phyloP scores from a whole-genome alignment of 371 early-diverging fungal species.

The Circinella umbellata region DNA sequence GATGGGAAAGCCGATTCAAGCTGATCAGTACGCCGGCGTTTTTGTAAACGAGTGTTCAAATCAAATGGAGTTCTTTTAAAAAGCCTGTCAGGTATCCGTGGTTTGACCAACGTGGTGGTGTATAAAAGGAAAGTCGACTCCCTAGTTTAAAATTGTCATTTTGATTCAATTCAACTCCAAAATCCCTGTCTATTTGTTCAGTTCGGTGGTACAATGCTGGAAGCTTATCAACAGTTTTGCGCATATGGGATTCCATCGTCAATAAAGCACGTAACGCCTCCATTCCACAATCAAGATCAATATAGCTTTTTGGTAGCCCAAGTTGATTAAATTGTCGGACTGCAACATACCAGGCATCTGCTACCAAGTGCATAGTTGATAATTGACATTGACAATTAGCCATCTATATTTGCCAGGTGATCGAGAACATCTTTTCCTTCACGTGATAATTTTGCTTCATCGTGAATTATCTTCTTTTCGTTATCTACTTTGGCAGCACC shows the following conservation, averaged over 20 bases:
- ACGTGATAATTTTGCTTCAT: neutral
- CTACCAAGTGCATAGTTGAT: neutral
- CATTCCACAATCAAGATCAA: neutral
- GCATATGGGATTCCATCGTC: neutral
- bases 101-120: neutral
- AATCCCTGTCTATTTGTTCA: neutral
- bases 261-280: neutral
- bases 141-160: neutral
- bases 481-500: neutral
- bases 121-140: neutral
- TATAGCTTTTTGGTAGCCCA: neutral
- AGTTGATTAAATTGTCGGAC: neutral
- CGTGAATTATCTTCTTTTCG: neutral
- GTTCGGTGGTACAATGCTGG: neutral
- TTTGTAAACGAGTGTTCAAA: neutral
- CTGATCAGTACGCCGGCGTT: neutral
- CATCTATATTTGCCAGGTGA: neutral
- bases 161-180: neutral
- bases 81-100: neutral
- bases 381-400: neutral
- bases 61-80: neutral
- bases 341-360: neutral
- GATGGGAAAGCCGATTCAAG: neutral
- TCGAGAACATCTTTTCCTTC: slow-evolving; percentile 3
- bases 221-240: neutral